Conservation (phyloP, 805 yeast genomes). For the Jamesozyma spencerorum region DNA sequence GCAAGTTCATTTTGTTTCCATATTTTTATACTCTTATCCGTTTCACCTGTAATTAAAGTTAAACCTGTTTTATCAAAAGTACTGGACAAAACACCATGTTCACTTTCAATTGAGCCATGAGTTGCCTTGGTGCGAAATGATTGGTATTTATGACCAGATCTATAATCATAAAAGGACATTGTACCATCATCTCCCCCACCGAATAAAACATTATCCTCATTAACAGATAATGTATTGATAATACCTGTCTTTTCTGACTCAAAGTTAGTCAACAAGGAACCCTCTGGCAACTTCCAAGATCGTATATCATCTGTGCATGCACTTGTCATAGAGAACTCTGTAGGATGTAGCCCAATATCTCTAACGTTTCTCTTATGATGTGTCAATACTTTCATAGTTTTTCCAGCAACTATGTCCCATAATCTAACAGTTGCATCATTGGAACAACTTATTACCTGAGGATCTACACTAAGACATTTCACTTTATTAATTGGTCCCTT, state of each 20-base stretch:
- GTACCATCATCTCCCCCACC: slow-evolving; percentile 82
- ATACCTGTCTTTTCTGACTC: slow-evolving; percentile 34
- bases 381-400: slow-evolving; percentile 60
- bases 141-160: slow-evolving; percentile 56
- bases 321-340: slow-evolving; percentile 64
- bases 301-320: slow-evolving; percentile 75
- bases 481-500: slow-evolving; percentile 64
- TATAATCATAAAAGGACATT: slow-evolving; percentile 71
- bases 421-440: slow-evolving; percentile 76
- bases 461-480: slow-evolving; percentile 59
- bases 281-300: slow-evolving; percentile 78
- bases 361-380: slow-evolving; percentile 81
- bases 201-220: slow-evolving; percentile 53
- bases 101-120: slow-evolving; percentile 65
- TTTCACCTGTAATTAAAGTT: slow-evolving; percentile 76
- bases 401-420: slow-evolving; percentile 84
- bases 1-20: slow-evolving; percentile 46
- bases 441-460: slow-evolving; percentile 77
- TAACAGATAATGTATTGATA: slow-evolving; percentile 60
- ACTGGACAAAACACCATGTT: slow-evolving; percentile 58
- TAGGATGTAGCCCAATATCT: slow-evolving; percentile 58
- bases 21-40: slow-evolving; percentile 77
- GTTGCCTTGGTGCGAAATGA: slow-evolving; percentile 41
- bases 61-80: slow-evolving; percentile 72
- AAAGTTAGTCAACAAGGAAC: slow-evolving; percentile 55